Conservation (phyloP, 2,329 filamentous ascomycete genomes). For the Neofusicoccum ribis region DNA sequence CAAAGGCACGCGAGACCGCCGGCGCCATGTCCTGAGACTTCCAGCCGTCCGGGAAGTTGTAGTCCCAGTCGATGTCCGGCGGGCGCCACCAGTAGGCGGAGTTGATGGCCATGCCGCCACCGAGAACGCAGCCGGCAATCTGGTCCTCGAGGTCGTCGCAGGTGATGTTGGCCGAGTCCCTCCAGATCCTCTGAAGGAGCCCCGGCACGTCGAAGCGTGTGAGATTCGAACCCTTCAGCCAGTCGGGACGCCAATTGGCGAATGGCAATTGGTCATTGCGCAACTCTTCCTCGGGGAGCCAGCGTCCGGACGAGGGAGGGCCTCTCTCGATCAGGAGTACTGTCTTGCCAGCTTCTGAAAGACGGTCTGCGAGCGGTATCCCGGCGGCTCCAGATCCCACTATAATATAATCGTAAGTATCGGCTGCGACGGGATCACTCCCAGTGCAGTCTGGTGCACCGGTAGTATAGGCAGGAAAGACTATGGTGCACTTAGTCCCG, state of each 20-base stretch:
- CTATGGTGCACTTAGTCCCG: no score
- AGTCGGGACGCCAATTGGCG: constrained; percentile 36
- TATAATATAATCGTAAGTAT: constrained; percentile 63
- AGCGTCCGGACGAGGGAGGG: constrained; percentile 60
- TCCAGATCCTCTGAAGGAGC: constrained; percentile 70
- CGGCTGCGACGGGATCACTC: constrained; percentile 34
- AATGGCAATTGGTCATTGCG: constrained; percentile 33
- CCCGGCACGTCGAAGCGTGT: constrained; percentile 73
- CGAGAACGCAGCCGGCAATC: constrained; percentile 71
- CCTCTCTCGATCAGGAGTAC: constrained; percentile 59
- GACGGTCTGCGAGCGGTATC: constrained; percentile 59
- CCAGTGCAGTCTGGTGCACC: no score
- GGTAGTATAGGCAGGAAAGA: no score
- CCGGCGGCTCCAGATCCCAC: constrained; percentile 63
- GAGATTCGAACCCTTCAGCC: constrained; percentile 63
- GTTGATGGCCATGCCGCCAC: constrained; percentile 67
- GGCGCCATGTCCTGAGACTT: constrained; percentile 61
- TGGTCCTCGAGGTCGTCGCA: constrained; percentile 66
- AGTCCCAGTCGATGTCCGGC: constrained; percentile 66
- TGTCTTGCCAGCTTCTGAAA: constrained; percentile 64
- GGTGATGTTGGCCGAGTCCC: constrained; percentile 62
- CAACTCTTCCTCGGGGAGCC: constrained; percentile 55
- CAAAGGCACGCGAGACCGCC: constrained; percentile 64
- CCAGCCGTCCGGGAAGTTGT: constrained; percentile 73
- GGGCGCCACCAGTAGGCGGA: constrained; percentile 70